phyloP scores from a whole-genome alignment of 805 yeast genomes.

The Hemisphaericaspora nanyangensis region DNA sequence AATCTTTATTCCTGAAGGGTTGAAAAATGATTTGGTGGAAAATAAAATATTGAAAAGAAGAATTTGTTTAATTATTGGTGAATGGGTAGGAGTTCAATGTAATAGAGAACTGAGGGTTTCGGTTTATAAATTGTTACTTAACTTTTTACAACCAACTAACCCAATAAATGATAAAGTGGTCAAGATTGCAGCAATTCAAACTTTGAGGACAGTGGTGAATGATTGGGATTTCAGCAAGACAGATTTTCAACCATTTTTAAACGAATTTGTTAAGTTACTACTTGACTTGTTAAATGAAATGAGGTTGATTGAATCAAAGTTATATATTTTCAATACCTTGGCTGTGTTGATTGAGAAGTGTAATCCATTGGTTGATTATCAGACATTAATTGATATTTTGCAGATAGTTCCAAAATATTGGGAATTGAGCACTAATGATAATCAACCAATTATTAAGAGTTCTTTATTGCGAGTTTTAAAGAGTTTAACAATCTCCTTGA shows the following conservation, averaged over 20 bases:
- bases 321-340: constrained; percentile 66
- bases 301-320: constrained; percentile 67
- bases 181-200: constrained; percentile 65
- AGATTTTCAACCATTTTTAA: constrained; percentile 63
- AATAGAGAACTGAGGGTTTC: constrained; percentile 52
- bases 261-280: constrained; percentile 46
- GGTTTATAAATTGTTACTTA: constrained; percentile 55
- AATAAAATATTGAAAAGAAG: constrained; percentile 70
- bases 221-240: constrained; percentile 82
- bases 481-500: constrained; percentile 53
- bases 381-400: constrained; percentile 49
- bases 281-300: constrained; percentile 49
- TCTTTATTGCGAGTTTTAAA: constrained; percentile 50
- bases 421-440: constrained; percentile 54
- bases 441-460: constrained; percentile 36
- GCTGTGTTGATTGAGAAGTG: constrained; percentile 59
- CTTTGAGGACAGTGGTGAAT: constrained; percentile 65
- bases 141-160: constrained; percentile 44
- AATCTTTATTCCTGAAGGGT: constrained; percentile 65
- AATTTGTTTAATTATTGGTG: constrained; percentile 68
- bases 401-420: constrained; percentile 66
- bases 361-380: constrained; percentile 56
- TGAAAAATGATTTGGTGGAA: constrained; percentile 42
- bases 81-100: constrained; percentile 74
- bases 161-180: constrained; percentile 73